Base-by-base conservation (phyloP, 2,329 filamentous ascomycete genomes). In the Claviceps sp. region DNA sequence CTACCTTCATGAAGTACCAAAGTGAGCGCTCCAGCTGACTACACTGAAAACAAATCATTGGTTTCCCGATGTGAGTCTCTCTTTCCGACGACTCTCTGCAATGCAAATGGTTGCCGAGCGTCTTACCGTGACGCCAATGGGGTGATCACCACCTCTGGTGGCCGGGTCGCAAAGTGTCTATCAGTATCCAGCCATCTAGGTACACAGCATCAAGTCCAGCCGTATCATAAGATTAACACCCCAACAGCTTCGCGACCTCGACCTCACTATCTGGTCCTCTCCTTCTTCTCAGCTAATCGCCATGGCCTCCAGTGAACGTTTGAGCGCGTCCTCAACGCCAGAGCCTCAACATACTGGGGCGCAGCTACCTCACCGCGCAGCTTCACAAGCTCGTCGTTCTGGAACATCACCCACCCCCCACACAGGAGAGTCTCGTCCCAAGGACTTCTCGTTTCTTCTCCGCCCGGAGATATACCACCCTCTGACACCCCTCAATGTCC, bases 391-490 rank as follows among this genome's bases (percentile, higher is more conserved):
- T 37, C 52, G 45, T 37, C 34, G 44, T 5, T 41, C 61, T 57
- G 26, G 55, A 59, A 51, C 53, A 16, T 64, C 64, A 2, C 62
- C 64, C 11, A 57, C 60, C 22, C 56, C 63, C 9, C 62, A 61
- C 49, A 49, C 68, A 16, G 65, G 63, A 14, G 64, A 68, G 43
- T 48, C 54, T 1, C 59, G 59, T 3, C 58, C 62, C 46, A 85
- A 87, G 61, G 85, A 95, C 70, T 86, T 95, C 58, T 81, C 83
- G 18, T 91, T 85, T 65, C 81, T 96, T 46, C 78, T 93, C 11
- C 80, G 84, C 20, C 83, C 87, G 3, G 81, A 88, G 57, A 84
- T 90, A 52, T 96, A 91, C 71, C 90, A 95, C 63, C 81, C 85
- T 1, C 73, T 96, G 24, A 82, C 85, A 1, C 77, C 77, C 16